Evolutionary conservation across 2,329 filamentous ascomycete genomes (phyloP).

Genomic region (Aspergillaceae sp.): DNA sequence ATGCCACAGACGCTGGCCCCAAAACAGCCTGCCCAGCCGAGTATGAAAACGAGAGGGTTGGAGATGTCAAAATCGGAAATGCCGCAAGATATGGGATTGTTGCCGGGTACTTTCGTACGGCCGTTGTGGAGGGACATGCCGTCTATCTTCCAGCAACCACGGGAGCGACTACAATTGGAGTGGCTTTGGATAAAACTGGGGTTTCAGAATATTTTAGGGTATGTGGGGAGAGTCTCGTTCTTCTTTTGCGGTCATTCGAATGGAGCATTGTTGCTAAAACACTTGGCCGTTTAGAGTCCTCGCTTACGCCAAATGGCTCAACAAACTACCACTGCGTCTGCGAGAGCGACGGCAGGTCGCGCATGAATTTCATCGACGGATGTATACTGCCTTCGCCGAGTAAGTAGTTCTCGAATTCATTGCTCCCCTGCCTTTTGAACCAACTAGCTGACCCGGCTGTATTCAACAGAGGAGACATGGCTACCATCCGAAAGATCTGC

Average conservation of each 20-base stretch:
- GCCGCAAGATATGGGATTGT: conserved; percentile 38
- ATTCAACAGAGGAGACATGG: conserved; percentile 25
- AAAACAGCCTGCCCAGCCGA: conserved; percentile 28
- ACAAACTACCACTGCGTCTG: conserved; percentile 27
- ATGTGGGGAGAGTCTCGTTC: conserved; percentile 6
- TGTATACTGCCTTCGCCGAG: conserved; percentile 42
- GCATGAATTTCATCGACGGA: conserved; percentile 34
- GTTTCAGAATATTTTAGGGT: conserved; percentile 29
- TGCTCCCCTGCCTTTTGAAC: conserved; percentile 8
- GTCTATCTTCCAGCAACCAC: conserved; percentile 31
- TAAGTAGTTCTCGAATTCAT: conserved; percentile 19
- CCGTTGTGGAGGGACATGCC: conserved; percentile 34
- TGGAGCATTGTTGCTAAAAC: conserved; percentile 7
- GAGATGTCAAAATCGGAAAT: conserved; percentile 24
- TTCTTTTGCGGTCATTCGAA: background rate
- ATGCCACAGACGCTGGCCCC: conserved; percentile 15
- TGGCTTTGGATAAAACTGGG: conserved; percentile 31
- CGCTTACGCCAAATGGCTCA: conserved; percentile 25
- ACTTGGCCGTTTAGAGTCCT: conserved; percentile 16
- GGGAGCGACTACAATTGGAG: conserved; percentile 29
- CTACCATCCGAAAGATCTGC: conserved; percentile 27
- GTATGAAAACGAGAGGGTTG: conserved; percentile 28
- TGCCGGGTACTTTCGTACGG: conserved; percentile 36
- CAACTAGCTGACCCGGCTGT: conserved; percentile 2
- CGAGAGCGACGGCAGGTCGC: conserved; percentile 29